Evolutionary conservation across 495 filamentous ascomycete genomes (phyloP), one percentile per base, ranked within the genome.

Genomic region (Bacidia gigantensis): DNA sequence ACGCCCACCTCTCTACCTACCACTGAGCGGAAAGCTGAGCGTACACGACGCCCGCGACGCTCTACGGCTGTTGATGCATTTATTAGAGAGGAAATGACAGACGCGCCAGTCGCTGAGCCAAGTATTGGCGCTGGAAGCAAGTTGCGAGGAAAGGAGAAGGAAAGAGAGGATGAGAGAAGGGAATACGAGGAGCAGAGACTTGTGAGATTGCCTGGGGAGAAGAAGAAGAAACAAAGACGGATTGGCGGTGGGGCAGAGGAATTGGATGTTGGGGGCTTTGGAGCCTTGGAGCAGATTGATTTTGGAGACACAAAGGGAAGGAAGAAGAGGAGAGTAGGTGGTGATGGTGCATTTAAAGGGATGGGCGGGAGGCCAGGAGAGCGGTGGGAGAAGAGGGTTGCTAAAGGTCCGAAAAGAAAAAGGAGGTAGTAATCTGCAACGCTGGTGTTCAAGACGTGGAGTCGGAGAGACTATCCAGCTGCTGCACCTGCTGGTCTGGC

Each of bases 131-230:
- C 89, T 20, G 75, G 88, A 51, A 79, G 79, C 52, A 75, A 75
- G 52, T 87, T 88, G 72, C 82, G 81, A 1, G 74, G 77, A 21
- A 72, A 76, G 20, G 84, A 90, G 59, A 75, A 79, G 23, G 72
- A 75, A 43, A 76, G 75, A 26, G 89, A 95, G 66, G 72, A 73
- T 2, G 87, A 89, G 60, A 70, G 82, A 41, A 73, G 70, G 39
- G 74, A 79, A 23, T 95, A 92, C 65, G 89, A 95, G 69, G 89
- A 95, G 69, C 72, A 68, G 54, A 90, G 95, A 68, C 88, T 93
- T 60, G 77, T 87, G 20, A 77, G 89, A 49, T 71, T 96, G 60
- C 87, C 87, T 17, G 81, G 80, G 64, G 76, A 82, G 60, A 83
- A 80, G 64, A 90, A 89, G 75, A 87, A 86, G 70, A 84, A 90